Conservation (phyloP, 768 basidiomycete genomes). For the Cystofilobasidium capitatum region DNA sequence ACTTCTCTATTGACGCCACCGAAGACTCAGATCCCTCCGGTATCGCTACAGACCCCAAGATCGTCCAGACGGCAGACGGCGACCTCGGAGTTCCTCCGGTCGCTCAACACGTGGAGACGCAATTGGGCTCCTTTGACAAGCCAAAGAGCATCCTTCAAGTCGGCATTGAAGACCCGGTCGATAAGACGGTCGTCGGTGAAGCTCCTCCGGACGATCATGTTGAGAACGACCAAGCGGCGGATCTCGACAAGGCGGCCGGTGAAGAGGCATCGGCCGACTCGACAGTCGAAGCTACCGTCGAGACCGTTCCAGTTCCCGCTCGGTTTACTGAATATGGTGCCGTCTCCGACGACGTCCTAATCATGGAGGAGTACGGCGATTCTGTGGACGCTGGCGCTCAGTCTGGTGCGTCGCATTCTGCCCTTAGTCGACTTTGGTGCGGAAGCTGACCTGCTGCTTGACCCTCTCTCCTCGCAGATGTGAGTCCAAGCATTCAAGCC, state of each 20-base stretch:
- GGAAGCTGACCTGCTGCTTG: neutral
- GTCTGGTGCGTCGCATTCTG: neutral
- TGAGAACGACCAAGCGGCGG: neutral
- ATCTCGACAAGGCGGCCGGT: neutral
- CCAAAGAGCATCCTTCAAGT: neutral
- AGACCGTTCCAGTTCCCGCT: slow-evolving; percentile 9
- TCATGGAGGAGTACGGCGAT: neutral
- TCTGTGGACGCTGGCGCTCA: neutral
- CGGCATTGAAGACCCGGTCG: neutral
- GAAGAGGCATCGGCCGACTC: slow-evolving; percentile 7
- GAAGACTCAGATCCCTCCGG: neutral
- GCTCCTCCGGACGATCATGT: neutral
- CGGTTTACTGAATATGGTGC: neutral
- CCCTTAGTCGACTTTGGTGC: neutral
- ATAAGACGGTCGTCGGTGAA: neutral
- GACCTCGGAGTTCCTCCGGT: slow-evolving; percentile 8
- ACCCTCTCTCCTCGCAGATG: neutral
- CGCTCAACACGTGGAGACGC: slow-evolving; percentile 4
- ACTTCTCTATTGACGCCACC: neutral
- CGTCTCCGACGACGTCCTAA: neutral
- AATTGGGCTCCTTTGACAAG: slow-evolving; percentile 1
- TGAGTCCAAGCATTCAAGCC: neutral
- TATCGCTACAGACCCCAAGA: slow-evolving; percentile 12
- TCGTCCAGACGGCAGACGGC: slow-evolving; percentile 16
- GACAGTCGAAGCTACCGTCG: slow-evolving; percentile 8